Percentiles rank a stretch among this genome's conserved stretches.
Evolutionary conservation across 805 yeast species (phyloP).

Genomic region (Saccharomycopsis sp.): DNA sequence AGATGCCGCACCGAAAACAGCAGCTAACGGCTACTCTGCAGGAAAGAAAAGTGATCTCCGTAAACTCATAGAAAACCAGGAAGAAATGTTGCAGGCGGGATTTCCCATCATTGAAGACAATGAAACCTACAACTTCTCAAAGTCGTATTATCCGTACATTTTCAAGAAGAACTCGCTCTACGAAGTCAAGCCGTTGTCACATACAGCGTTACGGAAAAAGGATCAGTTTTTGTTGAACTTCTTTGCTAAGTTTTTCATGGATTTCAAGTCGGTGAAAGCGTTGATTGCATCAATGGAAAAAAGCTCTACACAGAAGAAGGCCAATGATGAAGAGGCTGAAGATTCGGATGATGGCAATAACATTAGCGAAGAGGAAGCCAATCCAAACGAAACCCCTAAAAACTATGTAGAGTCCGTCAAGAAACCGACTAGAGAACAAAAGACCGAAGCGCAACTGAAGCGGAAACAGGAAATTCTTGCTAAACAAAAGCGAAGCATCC

Average conservation of each 20-base stretch:
- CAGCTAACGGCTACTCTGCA: neutral
- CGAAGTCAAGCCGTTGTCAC: constrained; percentile 13
- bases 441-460: neutral
- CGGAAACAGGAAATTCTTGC: neutral
- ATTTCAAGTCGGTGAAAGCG: constrained; percentile 9
- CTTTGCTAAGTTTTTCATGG: constrained; percentile 10
- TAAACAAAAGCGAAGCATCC: constrained; percentile 5
- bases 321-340: neutral
- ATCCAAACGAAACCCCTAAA: too few relatives aligned
- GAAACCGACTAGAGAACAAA: neutral
- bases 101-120: constrained; percentile 8
- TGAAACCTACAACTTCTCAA: constrained; percentile 6
- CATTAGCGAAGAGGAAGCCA: neutral
- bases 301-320: neutral
- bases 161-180: constrained; percentile 2
- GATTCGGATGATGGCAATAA: neutral
- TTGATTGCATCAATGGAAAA: constrained; percentile 8
- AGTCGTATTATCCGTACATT: constrained; percentile 5
- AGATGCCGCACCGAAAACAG: neutral
- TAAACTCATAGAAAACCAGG: neutral
- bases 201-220: constrained; percentile 3
- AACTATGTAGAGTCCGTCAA: too few relatives aligned
- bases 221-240: constrained; percentile 14
- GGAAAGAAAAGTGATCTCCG: neutral
- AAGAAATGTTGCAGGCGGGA: constrained; percentile 3